Evolutionary conservation across 2,329 filamentous ascomycete genomes (phyloP).

Genomic region (Monosporascus sp.): DNA sequence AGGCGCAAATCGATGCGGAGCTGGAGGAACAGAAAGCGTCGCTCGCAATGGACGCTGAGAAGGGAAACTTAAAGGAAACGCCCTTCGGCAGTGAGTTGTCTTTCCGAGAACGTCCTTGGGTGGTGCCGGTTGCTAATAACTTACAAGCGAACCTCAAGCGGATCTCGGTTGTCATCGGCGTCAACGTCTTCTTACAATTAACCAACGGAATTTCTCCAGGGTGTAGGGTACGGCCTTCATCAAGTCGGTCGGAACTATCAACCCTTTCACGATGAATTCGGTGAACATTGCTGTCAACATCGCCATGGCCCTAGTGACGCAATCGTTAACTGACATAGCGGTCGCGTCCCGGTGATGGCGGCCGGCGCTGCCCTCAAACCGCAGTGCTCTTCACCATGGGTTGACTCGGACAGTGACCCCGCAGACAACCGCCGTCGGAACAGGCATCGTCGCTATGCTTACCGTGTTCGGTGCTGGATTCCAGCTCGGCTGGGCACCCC

Average conservation of each 20-base stretch:
- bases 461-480: neutral
- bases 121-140: too few species aligned
- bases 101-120: too few species aligned
- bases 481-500: neutral
- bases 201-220: constrained; percentile 25
- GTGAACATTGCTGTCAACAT: too few species aligned
- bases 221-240: constrained; percentile 27
- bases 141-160: constrained; percentile 15
- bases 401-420: too few species aligned
- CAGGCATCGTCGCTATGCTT: neutral
- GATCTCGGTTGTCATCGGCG: constrained; percentile 18
- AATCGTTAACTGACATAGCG: too few species aligned
- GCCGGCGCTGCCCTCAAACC: too few species aligned
- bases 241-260: constrained; percentile 22
- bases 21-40: constrained; percentile 2
- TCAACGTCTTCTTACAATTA: constrained; percentile 27
- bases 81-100: too few species aligned
- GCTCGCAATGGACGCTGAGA: constrained; percentile 4
- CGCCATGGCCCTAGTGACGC: too few species aligned
- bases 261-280: constrained; percentile 9
- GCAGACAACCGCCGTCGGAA: too few species aligned
- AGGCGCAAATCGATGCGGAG: constrained; percentile 19
- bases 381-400: too few species aligned
- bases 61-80: too few species aligned
- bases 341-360: too few species aligned